These are phyloP conservation scores for Pisolithus microcarpus DNA, from an alignment of 768 basidiomycete species.

Conservation along the genomic window DNA sequence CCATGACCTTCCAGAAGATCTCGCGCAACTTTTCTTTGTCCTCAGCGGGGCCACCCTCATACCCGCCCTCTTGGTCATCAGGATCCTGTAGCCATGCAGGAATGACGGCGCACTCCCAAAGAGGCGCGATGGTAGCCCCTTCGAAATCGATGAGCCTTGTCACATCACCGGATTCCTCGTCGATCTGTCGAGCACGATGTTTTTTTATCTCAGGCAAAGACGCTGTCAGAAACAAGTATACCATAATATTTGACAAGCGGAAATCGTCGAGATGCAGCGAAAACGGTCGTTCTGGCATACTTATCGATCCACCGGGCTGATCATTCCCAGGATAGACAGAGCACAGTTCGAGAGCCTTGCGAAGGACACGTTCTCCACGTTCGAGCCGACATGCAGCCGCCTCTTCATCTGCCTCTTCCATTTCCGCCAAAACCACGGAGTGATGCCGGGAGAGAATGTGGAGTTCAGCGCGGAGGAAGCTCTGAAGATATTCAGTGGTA, in stretches of 20 bases:
- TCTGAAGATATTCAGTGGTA: neutral
- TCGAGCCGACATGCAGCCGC: neutral
- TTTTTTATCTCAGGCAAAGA: neutral
- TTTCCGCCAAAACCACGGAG: too few species aligned
- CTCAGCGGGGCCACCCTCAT: neutral
- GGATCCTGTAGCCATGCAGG: slow-evolving; percentile 11
- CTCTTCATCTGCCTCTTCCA: neutral
- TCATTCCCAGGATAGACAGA: neutral
- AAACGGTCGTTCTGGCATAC: neutral
- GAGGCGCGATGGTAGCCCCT: slow-evolving; percentile 9
- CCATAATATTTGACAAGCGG: slow-evolving; percentile 1
- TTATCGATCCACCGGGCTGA: neutral
- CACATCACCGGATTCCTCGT: neutral
- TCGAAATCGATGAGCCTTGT: slow-evolving; percentile 13
- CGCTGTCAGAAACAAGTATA: neutral
- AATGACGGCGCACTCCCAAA: slow-evolving; percentile 14
- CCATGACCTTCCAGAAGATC: neutral
- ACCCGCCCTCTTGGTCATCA: neutral
- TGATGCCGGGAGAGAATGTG: neutral
- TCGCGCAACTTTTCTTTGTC: neutral
- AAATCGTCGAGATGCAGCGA: neutral
- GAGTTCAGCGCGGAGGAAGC: neutral
- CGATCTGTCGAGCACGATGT: neutral
- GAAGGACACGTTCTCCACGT: neutral
- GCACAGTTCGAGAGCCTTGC: slow-evolving; percentile 2